Conservation (phyloP, 208 protist genomes). For the Acanthamoeba sp. region DNA sequence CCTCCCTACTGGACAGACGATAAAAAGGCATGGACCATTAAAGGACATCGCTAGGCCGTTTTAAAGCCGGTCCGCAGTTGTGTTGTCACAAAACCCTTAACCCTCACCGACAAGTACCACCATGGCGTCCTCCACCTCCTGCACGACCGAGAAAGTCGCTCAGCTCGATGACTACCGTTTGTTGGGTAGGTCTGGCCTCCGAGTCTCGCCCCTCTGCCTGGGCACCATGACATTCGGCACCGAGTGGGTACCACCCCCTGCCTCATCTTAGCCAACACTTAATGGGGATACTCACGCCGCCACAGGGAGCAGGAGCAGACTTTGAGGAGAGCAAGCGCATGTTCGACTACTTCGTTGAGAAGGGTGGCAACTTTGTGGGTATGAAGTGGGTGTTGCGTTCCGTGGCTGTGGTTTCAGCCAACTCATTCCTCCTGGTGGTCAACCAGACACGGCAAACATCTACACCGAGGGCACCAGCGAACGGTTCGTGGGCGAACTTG, state of each 20-base stretch:
- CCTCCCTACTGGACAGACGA: too few relatives aligned
- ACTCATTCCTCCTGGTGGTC: background rate
- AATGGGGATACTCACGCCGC: too few relatives aligned
- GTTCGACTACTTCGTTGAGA: background rate
- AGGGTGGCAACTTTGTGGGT: constrained; percentile 7
- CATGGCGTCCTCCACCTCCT: background rate
- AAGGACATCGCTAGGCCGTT: too few relatives aligned
- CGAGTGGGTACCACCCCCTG: background rate
- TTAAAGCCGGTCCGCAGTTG: too few relatives aligned
- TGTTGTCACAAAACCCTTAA: too few relatives aligned
- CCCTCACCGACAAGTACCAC: background rate
- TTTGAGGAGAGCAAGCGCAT: constrained; percentile 18
- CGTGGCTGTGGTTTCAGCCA: too few relatives aligned
- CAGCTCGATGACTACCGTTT: background rate
- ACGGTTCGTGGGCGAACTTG: background rate
- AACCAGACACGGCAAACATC: background rate
- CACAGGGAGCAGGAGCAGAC: background rate
- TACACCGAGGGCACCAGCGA: constrained; percentile 23
- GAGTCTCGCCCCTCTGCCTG: background rate
- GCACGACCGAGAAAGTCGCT: background rate
- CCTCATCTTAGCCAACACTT: background rate
- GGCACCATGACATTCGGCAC: constrained; percentile 40
- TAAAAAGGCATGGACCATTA: too few relatives aligned
- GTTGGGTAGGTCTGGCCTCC: background rate
- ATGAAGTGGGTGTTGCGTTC: background rate